Conservation (phyloP, 805 yeast species). For the Metschnikowia borealis region DNA sequence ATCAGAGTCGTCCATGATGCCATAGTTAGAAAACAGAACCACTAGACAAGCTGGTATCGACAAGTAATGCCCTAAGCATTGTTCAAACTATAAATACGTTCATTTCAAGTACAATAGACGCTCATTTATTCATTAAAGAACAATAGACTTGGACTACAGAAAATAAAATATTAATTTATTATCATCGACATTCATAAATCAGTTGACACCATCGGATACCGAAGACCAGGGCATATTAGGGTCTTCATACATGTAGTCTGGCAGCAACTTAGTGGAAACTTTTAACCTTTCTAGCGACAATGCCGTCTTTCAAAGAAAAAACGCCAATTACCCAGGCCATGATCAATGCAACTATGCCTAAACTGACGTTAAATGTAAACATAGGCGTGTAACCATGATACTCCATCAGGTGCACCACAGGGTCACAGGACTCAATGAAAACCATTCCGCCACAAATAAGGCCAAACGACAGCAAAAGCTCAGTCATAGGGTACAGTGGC, state of each 20-base stretch:
- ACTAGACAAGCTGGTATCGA: background rate
- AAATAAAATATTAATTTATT: background rate
- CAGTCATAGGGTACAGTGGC: constrained; percentile 74
- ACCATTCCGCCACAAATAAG: constrained; percentile 85
- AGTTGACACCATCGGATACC: background rate
- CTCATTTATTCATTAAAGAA: too few relatives aligned
- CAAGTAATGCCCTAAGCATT: too few relatives aligned
- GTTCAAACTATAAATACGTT: too few relatives aligned
- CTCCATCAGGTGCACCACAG: constrained; percentile 75
- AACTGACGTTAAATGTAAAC: constrained; percentile 85
- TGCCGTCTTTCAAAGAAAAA: constrained; percentile 53
- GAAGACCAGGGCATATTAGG: background rate
- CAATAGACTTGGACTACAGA: too few relatives aligned
- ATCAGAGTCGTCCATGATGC: constrained; percentile 12
- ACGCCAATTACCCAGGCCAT: constrained; percentile 87
- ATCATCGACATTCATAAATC: background rate
- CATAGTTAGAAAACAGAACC: background rate
- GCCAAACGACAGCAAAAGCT: constrained; percentile 72
- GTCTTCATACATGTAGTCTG: background rate
- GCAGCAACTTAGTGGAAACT: background rate
- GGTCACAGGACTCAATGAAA: constrained; percentile 89
- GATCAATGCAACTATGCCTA: constrained; percentile 70
- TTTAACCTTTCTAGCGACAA: constrained; percentile 5
- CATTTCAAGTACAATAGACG: too few relatives aligned
- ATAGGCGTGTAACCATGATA: constrained; percentile 79